Evolutionary conservation across 176 grass and related monocot species (phyloP), one percentile per base, ranked within the genome.

Genomic region (Themeda triandra): DNA sequence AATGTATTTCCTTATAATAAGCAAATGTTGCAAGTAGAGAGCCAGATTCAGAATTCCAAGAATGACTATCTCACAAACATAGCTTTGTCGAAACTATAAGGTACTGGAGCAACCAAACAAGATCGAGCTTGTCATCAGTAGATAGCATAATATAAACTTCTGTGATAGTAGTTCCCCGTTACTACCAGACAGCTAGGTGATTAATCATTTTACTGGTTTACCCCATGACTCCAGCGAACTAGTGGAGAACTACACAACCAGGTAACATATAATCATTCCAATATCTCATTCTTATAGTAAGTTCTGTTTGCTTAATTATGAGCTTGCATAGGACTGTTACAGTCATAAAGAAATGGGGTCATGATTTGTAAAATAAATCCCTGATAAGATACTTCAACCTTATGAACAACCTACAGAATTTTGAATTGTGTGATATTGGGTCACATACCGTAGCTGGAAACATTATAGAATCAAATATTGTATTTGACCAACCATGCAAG

Each of bases 401-500:
- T 86, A 31, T 17, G 64, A 64, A 63, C 29, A 78, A 71, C 6
- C 7, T 15, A 15, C 8, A 72, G 6, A 36, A 13, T 33, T 46
- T 0, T 39, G 10, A 58, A 75, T 37, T 85, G n/a, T n/a, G n/a
- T n/a, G 56, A 12, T 66, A 48, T 10, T 60, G 35, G 17, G 13
- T 21, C 28, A 24, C 75, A n/a, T 94, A 94, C 92, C 87, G 60
- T 75, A 59, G 79, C 53, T 82, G 62, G 88, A 84, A 76, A 83
- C 73, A 83, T 10, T 24, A 84, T 46, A 83, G 37, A 73, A 87
- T 80, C 82, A 63, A 87, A 87, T 14, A 78, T 35, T 9, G 48
- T 10, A 44, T 73, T 33, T 83, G 81, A n/a, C 92, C 84, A 87
- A 70, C 69, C 54, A 51, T 73, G 69, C 85, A 94, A 58, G 13